Evolutionary conservation across 192 early-diverging fungal species (phyloP).

Genomic region (Podila clonocystis): DNA sequence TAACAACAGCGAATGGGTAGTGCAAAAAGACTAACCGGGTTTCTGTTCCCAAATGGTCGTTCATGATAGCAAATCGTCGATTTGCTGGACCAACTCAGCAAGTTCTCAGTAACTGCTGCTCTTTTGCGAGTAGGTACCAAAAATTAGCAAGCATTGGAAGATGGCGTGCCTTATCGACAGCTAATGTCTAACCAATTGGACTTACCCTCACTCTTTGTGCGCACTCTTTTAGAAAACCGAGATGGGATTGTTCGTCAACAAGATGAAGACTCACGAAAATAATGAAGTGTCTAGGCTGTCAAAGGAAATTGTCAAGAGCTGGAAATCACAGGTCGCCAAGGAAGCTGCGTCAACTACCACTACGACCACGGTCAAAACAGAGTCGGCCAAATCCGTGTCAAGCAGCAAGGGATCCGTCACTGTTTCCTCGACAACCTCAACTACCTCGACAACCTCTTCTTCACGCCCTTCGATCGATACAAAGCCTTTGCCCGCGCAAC

Average conservation of each 20-base stretch:
- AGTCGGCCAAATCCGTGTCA: constrained; percentile 12
- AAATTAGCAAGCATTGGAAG: no score
- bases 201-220: neutral
- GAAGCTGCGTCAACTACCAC: constrained; percentile 18
- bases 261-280: constrained; percentile 72
- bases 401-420: constrained; percentile 8
- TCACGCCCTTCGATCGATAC: constrained; percentile 28
- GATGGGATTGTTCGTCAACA: constrained; percentile 81
- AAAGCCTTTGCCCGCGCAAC: constrained; percentile 17
- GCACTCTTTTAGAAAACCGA: constrained; percentile 69
- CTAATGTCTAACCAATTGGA: neutral
- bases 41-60: neutral
- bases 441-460: constrained; percentile 4
- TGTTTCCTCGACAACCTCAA: constrained; percentile 1
- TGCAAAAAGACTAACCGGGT: neutral
- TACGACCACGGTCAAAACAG: constrained; percentile 8
- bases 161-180: neutral
- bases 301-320: constrained; percentile 81
- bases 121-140: constrained; percentile 60
- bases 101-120: constrained; percentile 58
- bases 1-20: no score
- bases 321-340: constrained; percentile 79
- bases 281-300: constrained; percentile 66
- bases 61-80: constrained; percentile 55
- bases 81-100: constrained; percentile 54